A percentile compares a stretch with the other conserved stretches of the same genome.
Evolutionary conservation across 805 yeast species (phyloP).

Genomic region (Sungouiozyma ichnusensis): DNA sequence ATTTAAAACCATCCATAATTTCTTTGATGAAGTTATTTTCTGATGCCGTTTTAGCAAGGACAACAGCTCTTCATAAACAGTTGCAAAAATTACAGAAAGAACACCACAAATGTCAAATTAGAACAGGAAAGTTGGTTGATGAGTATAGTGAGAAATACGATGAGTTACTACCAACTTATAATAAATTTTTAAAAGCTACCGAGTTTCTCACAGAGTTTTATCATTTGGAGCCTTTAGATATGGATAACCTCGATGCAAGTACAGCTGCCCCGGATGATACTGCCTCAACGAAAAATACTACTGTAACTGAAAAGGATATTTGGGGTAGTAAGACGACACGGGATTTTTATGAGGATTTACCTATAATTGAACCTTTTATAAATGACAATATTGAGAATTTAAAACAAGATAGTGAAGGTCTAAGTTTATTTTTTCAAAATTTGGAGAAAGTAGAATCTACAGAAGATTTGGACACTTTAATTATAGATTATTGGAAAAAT

Average conservation of each 20-base stretch:
- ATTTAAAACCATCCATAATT: slow-evolving; percentile 22
- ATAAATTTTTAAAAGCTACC: slow-evolving; percentile 35
- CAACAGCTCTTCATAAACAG: slow-evolving; percentile 30
- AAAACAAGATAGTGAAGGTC: neutral
- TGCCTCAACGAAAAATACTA: slow-evolving; percentile 17
- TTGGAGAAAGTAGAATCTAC: slow-evolving; percentile 37
- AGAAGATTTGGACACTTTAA: slow-evolving; percentile 41
- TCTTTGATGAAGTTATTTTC: slow-evolving; percentile 36
- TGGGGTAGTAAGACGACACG: slow-evolving; percentile 65
- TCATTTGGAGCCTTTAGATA: slow-evolving; percentile 30
- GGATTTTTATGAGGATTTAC: slow-evolving; percentile 51
- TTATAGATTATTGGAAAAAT: slow-evolving; percentile 37
- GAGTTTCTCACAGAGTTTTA: slow-evolving; percentile 36
- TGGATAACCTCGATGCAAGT: slow-evolving; percentile 19
- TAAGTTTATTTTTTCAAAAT: slow-evolving; percentile 32
- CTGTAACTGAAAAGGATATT: slow-evolving; percentile 23
- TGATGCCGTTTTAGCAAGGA: slow-evolving; percentile 31
- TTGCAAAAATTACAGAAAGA: slow-evolving; percentile 29
- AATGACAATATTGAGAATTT: slow-evolving; percentile 31
- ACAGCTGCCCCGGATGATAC: slow-evolving; percentile 15
- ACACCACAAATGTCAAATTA: slow-evolving; percentile 46
- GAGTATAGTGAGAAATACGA: slow-evolving; percentile 32
- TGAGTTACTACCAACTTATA: slow-evolving; percentile 29
- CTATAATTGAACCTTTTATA: slow-evolving; percentile 26
- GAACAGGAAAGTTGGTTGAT: slow-evolving; percentile 49